Base-by-base conservation (phyloP, 2,329 filamentous ascomycete genomes). In the Clathrospora elynae region DNA sequence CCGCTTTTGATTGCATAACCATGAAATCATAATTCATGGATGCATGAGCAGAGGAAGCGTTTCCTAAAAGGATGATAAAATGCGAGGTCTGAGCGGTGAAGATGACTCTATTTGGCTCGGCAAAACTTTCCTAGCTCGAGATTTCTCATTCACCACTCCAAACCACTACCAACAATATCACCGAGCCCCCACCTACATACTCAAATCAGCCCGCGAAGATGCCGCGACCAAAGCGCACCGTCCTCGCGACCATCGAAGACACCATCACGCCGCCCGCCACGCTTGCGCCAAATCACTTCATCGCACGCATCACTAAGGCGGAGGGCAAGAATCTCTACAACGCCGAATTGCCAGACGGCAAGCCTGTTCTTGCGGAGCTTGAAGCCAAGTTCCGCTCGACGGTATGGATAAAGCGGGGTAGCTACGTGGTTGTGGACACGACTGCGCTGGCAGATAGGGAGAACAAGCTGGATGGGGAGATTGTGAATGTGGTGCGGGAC, bases 251-350 rank as follows among this genome's bases (percentile, higher is more conserved):
- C 11, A 87, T 87, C 33, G 84, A 91, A 65, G 86, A 88, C 69
- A 77, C 84, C 75, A 67, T 83, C 73, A 69, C 75, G 66, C 69
- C 86, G 66, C 75, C 91, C 75, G 66, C 73, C 43, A 62, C 67
- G 5, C 71, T 86, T 13, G 46, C 73, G 4, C 58, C 71, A n/a
- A 69, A 68, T 20, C 80, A 85, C 62, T 76, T 77, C 36, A 81
- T 99, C 46, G 90, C 88, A 12, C 87, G 85, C 43, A 85, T 96
- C 44, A 73, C 88, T 63, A 88, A 88, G 69, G 87, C 87, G 29
- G 86, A 90, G 57, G 92, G 92, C 55, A 96, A 96, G 74, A 95
- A 88, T 70, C 78, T 95, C 28, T 97, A 95, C 76, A 81, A 81
- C 29, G 89, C 92, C 64, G 79, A 85, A 64, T 75, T 91, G 19